Base-by-base conservation (phyloP, 75 land plant genomes). In the Cunninghamia lanceolata region DNA sequence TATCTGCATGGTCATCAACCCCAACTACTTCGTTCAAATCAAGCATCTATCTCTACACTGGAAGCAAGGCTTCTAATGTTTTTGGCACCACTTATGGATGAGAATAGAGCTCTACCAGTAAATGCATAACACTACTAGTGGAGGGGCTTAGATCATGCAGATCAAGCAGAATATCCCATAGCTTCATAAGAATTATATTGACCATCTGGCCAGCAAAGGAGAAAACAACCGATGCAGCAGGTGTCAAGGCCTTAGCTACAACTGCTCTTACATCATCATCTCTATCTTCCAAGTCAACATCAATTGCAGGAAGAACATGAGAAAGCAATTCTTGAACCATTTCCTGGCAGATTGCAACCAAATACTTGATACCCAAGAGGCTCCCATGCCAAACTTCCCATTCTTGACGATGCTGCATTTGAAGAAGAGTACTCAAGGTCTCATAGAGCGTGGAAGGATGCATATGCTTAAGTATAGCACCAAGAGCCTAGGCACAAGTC, bases 321-420 rank as follows among this genome's bases (percentile, higher is more conserved):
- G n/a, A n/a, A n/a, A n/a, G n/a, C n/a, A n/a, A n/a, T n/a, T n/a
- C n/a, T n/a, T n/a, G n/a, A n/a, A n/a, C n/a, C n/a, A n/a, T n/a
- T n/a, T n/a, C n/a, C n/a, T n/a, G n/a, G n/a, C n/a, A n/a, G n/a
- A n/a, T n/a, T n/a, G n/a, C n/a, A n/a, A n/a, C n/a, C n/a, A n/a
- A n/a, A n/a, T n/a, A n/a, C n/a, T n/a, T n/a, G n/a, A n/a, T n/a
- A 4, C 99, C 99, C 87, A 96, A 89, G 36, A 98, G 93, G 87
- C 99, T 92, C 32, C 99, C 99, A 92, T 98, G 99, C 70, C 99
- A 94, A 84, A 98, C 92, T 89, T 98, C 99, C 99, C 99, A 98
- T 88, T 98, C 99, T 85, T 94, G 92, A 80, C 98, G 94, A 86
- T 56, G 68, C 99, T 98, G 97, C 98, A 98, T 98, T 82, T 93